These are phyloP conservation scores for Pachysandra terminalis DNA, from an alignment of 164 flowering plant species.

Conservation along the genomic window DNA sequence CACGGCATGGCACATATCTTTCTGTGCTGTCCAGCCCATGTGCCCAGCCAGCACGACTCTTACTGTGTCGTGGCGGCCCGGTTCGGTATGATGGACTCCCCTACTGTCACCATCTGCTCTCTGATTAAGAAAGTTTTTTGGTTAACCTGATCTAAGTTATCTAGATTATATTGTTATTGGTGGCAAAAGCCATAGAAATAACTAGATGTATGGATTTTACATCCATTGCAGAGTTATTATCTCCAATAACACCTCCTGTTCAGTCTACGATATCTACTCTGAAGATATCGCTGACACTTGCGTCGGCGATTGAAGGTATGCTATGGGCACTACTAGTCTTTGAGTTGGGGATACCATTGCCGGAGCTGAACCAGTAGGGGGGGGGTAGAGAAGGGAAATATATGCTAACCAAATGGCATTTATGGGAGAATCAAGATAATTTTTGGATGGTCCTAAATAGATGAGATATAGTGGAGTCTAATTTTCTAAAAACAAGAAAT, in stretches of 20 bases:
- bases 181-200: neutral
- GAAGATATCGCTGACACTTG: constrained; percentile 50
- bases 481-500: no score
- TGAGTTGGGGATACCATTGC: constrained; percentile 79
- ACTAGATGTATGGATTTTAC: constrained; percentile 53
- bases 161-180: neutral
- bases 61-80: no score
- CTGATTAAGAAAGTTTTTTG: neutral
- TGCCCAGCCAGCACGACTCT: no score
- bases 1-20: no score
- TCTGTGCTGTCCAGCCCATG: no score
- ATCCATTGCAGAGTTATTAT: constrained; percentile 60
- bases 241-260: constrained; percentile 69
- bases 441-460: no score
- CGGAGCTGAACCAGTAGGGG: neutral
- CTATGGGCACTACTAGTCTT: constrained; percentile 51
- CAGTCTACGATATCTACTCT: constrained; percentile 82
- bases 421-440: no score
- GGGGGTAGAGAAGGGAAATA: neutral
- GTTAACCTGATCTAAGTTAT: neutral
- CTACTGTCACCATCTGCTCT: neutral
- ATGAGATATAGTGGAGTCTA: no score
- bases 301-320: constrained; percentile 69
- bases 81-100: no score
- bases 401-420: constrained; percentile 8